Evolutionary conservation across 2,329 filamentous ascomycete genomes (phyloP).

Genomic region (Paradendryphiella salina): DNA sequence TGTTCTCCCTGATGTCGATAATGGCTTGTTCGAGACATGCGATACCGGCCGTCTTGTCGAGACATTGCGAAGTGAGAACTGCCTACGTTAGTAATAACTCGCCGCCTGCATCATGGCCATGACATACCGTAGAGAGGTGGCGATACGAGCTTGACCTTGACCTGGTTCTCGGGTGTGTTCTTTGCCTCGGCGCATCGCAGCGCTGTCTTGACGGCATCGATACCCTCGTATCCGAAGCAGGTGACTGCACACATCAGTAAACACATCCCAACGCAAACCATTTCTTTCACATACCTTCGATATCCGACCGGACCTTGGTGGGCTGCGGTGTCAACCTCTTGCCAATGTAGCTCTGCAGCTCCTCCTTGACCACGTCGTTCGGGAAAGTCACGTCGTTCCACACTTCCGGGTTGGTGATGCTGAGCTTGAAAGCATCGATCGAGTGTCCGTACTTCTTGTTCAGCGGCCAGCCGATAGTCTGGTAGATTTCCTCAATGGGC

Average conservation of each 20-base stretch:
- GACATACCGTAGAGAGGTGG: slow-evolving; percentile 75
- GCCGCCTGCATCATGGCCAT: not conserved
- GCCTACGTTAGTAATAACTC: slow-evolving; percentile 17
- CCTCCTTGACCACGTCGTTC: slow-evolving; percentile 79
- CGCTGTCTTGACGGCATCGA: slow-evolving; percentile 95
- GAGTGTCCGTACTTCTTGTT: slow-evolving; percentile 97
- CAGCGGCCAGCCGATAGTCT: slow-evolving; percentile 93
- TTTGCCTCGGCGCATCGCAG: slow-evolving; percentile 87
- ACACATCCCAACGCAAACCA: not conserved
- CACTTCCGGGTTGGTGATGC: slow-evolving; percentile 95
- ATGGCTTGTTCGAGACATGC: slow-evolving; percentile 85
- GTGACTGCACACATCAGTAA: slow-evolving; percentile 36
- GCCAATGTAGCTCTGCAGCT: slow-evolving; percentile 92
- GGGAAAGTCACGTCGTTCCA: slow-evolving; percentile 94
- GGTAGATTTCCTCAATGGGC: slow-evolving; percentile 93
- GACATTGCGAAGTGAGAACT: slow-evolving; percentile 90
- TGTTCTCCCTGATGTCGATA: slow-evolving; percentile 78
- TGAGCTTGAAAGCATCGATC: slow-evolving; percentile 98
- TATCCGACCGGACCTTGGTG: slow-evolving; percentile 97
- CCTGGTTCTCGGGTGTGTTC: slow-evolving; percentile 89
- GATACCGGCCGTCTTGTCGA: slow-evolving; percentile 90
- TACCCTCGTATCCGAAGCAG: slow-evolving; percentile 83
- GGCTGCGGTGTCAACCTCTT: slow-evolving; percentile 97
- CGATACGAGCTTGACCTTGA: slow-evolving; percentile 98
- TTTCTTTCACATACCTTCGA: slow-evolving; percentile 78